A percentile compares a stretch with the other conserved stretches of the same genome.
Conservation (phyloP, 1,284 basidiomycete genomes). For the Leccinum subrobustum region DNA sequence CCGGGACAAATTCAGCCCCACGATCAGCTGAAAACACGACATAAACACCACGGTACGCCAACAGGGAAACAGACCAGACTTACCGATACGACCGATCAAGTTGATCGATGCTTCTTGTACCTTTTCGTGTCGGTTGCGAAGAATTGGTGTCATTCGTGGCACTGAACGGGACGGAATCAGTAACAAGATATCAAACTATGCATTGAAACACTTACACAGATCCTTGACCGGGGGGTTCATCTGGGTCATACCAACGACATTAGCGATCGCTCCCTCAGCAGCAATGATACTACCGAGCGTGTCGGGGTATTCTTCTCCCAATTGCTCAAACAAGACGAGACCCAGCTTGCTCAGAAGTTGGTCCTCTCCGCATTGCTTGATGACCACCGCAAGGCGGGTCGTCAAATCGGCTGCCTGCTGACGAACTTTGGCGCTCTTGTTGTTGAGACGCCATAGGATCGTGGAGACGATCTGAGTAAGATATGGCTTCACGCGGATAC, state of each 20-base stretch:
- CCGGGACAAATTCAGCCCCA: slow-evolving; percentile 97
- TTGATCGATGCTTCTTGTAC: slow-evolving; percentile 99
- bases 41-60: slow-evolving; percentile 9
- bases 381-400: slow-evolving; percentile 79
- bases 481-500: slow-evolving; percentile 98
- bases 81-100: slow-evolving; percentile 95
- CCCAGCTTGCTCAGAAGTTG: slow-evolving; percentile 95
- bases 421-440: slow-evolving; percentile 98
- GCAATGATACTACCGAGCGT: slow-evolving; percentile 98
- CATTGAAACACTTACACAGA: slow-evolving; percentile 64
- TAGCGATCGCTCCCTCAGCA: slow-evolving; percentile 97
- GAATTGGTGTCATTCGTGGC: slow-evolving; percentile 98
- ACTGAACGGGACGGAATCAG: slow-evolving; percentile 47
- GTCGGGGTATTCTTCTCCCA: slow-evolving; percentile 99
- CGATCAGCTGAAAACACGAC: slow-evolving; percentile 75
- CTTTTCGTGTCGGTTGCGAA: slow-evolving; percentile 98
- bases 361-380: slow-evolving; percentile 99
- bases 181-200: slow-evolving; percentile 6
- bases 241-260: slow-evolving; percentile 99
- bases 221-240: slow-evolving; percentile 99
- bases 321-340: slow-evolving; percentile 95
- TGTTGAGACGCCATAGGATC: slow-evolving; percentile 97
- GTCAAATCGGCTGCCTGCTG: slow-evolving; percentile 99
- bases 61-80: slow-evolving; percentile 25
- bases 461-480: slow-evolving; percentile 99